Conservation (phyloP, 108 stramenopile genomes). For the Fistulifera pelliculosa region DNA sequence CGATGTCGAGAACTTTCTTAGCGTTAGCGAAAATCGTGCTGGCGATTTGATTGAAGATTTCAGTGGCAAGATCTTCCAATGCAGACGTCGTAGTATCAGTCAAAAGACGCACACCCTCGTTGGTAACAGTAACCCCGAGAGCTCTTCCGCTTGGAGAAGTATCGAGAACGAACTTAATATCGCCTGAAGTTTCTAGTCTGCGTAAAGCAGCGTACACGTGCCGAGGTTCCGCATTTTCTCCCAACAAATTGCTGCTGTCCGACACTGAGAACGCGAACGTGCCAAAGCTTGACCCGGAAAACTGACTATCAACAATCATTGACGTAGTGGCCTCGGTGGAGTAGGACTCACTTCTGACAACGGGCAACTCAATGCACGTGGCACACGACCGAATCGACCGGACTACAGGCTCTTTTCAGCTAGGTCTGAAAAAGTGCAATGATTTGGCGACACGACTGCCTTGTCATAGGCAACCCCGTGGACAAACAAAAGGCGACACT, state of each 20-base stretch:
- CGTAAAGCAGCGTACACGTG: constrained; percentile 84
- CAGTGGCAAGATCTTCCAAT: constrained; percentile 16
- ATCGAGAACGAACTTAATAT: constrained; percentile 67
- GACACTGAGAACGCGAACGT: constrained; percentile 66
- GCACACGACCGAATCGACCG: constrained; percentile 43
- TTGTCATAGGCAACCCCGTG: constrained; percentile 62
- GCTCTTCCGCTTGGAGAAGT: constrained; percentile 35
- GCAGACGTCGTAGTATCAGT: constrained; percentile 2
- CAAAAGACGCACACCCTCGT: constrained; percentile 35
- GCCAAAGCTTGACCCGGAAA: constrained; percentile 47
- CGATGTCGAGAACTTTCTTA: constrained; percentile 60
- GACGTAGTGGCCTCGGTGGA: too few species aligned
- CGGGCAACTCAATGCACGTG: constrained; percentile 22
- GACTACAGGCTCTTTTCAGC: constrained; percentile 21
- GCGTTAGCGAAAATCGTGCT: constrained; percentile 35
- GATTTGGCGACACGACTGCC: constrained; percentile 48
- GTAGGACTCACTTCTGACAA: background rate
- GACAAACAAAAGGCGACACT: constrained; percentile 39
- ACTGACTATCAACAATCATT: too few species aligned
- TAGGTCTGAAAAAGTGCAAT: constrained; percentile 41
- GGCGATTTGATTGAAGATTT: constrained; percentile 29
- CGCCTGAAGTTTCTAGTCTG: constrained; percentile 49
- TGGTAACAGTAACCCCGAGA: constrained; percentile 39
- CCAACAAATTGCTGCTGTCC: constrained; percentile 53
- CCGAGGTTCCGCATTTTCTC: constrained; percentile 59